A percentile compares a stretch with the other conserved stretches of the same genome.
phyloP scores from a whole-genome alignment of 768 basidiomycete genomes.

The Tephrocybe sp. region DNA sequence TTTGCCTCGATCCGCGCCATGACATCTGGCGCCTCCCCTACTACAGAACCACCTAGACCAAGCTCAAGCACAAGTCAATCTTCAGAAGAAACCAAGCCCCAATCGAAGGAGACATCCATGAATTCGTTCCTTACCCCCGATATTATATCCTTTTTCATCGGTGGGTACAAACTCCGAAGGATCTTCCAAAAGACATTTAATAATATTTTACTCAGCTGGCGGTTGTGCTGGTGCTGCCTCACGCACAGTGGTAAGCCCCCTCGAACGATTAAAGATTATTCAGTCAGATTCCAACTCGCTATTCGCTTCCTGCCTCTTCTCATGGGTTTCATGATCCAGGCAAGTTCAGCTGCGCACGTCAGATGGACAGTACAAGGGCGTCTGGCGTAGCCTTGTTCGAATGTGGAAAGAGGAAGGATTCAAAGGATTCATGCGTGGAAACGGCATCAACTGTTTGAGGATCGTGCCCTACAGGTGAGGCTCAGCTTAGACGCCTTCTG shows the following conservation, averaged over 20 bases:
- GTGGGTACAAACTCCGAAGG: constrained; percentile 21
- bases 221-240: constrained; percentile 69
- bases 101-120: constrained; percentile 11
- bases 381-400: constrained; percentile 78
- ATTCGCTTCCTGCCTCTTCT: constrained; percentile 7
- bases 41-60: constrained; percentile 9
- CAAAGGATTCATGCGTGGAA: constrained; percentile 91
- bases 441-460: constrained; percentile 82
- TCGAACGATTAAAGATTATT: constrained; percentile 95
- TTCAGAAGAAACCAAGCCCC: neutral
- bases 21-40: constrained; percentile 9
- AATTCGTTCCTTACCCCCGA: constrained; percentile 33
- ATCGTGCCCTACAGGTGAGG: constrained; percentile 85
- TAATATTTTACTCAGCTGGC: constrained; percentile 36
- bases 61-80: constrained; percentile 3
- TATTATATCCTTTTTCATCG: constrained; percentile 45
- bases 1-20: constrained; percentile 10
- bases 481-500: neutral
- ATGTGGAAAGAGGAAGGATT: constrained; percentile 97
- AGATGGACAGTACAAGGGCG: constrained; percentile 75
- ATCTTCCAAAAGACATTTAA: constrained; percentile 10
- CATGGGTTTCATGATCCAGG: constrained; percentile 37
- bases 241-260: constrained; percentile 87
- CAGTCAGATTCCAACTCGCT: constrained; percentile 55
- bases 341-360: constrained; percentile 83